Conservation (phyloP, 768 basidiomycete genomes). For the Leccinellum luteum region DNA sequence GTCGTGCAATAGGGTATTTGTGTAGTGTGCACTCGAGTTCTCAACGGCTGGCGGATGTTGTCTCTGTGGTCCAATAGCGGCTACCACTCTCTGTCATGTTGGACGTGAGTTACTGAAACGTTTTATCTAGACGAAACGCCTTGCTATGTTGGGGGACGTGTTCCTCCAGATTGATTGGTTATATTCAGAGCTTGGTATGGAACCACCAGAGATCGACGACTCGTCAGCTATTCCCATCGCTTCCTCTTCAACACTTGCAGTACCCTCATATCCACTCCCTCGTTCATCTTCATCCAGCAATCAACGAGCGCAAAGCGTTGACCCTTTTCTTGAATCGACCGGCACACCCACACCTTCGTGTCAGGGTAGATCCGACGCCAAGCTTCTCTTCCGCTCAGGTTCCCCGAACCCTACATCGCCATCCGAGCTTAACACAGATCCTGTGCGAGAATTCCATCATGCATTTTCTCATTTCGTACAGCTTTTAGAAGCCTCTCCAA, state of each 20-base stretch:
- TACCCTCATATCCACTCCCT: constrained; percentile 37
- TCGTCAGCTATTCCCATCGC: constrained; percentile 26
- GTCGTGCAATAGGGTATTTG: not conserved
- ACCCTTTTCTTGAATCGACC: constrained; percentile 28
- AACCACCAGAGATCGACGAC: constrained; percentile 55
- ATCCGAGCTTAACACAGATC: constrained; percentile 12
- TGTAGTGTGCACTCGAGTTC: not conserved
- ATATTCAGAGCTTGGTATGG: constrained; percentile 76
- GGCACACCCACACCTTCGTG: constrained; percentile 50
- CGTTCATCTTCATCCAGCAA: constrained; percentile 43
- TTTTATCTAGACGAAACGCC: constrained; percentile 57
- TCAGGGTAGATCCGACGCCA: constrained; percentile 33
- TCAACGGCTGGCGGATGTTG: not conserved
- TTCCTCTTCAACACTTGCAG: constrained; percentile 40
- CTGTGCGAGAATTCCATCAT: constrained; percentile 45
- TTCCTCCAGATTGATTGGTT: constrained; percentile 82
- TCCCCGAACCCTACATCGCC: constrained; percentile 14
- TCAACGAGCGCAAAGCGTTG: constrained; percentile 13
- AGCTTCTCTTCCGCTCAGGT: constrained; percentile 35
- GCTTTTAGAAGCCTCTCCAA: constrained; percentile 45
- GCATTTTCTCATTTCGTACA: constrained; percentile 64
- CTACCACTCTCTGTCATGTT: not conserved
- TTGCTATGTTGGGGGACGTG: constrained; percentile 56
- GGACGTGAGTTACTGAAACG: not conserved
- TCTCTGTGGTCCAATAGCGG: not conserved